Conservation (phyloP, 805 yeast genomes). For the Candida ovalis region DNA sequence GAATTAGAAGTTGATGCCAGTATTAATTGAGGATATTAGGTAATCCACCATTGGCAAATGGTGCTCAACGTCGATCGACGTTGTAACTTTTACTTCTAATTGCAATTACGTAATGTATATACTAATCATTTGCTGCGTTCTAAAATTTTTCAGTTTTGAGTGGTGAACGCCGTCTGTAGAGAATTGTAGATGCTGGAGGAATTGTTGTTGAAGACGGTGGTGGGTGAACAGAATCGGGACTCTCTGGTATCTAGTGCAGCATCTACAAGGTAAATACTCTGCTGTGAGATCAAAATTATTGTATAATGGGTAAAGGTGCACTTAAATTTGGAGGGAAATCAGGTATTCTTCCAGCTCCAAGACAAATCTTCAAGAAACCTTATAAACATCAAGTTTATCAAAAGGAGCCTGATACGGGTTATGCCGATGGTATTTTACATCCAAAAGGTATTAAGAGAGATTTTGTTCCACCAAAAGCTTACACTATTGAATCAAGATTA, state of each 20-base stretch:
- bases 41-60: too few relatives aligned
- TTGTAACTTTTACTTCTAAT: too few relatives aligned
- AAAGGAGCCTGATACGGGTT: conserved; percentile 54
- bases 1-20: too few relatives aligned
- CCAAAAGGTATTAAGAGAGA: conserved; percentile 62
- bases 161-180: not conserved
- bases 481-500: conserved; percentile 60
- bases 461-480: conserved; percentile 47
- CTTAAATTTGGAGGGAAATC: conserved; percentile 60
- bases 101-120: too few relatives aligned
- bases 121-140: not conserved
- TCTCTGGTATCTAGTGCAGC: too few relatives aligned
- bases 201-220: not conserved
- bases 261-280: not conserved
- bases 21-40: too few relatives aligned
- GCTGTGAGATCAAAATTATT: not conserved
- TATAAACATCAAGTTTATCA: conserved; percentile 48
- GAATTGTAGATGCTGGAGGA: not conserved
- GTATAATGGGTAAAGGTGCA: conserved; percentile 45
- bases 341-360: conserved; percentile 77
- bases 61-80: not conserved
- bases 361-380: conserved; percentile 72
- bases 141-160: conserved; percentile 10
- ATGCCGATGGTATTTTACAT: conserved; percentile 65
- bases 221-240: too few relatives aligned